Evolutionary conservation across 768 basidiomycete species (phyloP).

Genomic region (Amanita muscaria): DNA sequence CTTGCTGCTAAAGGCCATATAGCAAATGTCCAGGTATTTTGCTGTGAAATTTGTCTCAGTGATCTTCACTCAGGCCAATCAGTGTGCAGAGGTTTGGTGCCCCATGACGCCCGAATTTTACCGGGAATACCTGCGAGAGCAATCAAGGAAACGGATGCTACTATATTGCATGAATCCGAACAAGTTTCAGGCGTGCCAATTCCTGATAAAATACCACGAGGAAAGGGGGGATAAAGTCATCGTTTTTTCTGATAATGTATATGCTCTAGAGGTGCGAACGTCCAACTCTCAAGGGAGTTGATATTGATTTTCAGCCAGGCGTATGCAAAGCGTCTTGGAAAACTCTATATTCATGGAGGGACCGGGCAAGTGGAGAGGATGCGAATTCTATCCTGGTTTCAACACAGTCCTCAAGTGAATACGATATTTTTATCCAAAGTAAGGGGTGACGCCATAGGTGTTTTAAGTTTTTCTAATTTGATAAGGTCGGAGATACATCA

Average conservation of each 20-base stretch:
- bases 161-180: conserved; percentile 99
- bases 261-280: conserved; percentile 77
- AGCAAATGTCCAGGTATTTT: conserved; percentile 91
- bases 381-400: conserved; percentile 91
- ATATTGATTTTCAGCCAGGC: conserved; percentile 38
- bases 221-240: conserved; percentile 98
- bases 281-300: too few species aligned
- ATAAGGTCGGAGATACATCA: conserved; percentile 91
- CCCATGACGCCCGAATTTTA: conserved; percentile 99
- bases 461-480: background rate
- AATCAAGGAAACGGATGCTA: conserved; percentile 89
- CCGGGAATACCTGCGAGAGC: conserved; percentile 89
- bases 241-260: conserved; percentile 98
- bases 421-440: conserved; percentile 98
- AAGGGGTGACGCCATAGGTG: conserved; percentile 1
- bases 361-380: conserved; percentile 94
- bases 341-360: conserved; percentile 93
- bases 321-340: conserved; percentile 89
- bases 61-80: conserved; percentile 5
- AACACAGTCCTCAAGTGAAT: conserved; percentile 90
- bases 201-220: conserved; percentile 97
- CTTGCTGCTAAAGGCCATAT: conserved; percentile 98
- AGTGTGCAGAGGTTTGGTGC: conserved; percentile 99
- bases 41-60: background rate
- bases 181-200: conserved; percentile 99